Evolutionary conservation across 192 early-diverging fungal genomes (phyloP).

Genomic region (Chytriomyces sp.): DNA sequence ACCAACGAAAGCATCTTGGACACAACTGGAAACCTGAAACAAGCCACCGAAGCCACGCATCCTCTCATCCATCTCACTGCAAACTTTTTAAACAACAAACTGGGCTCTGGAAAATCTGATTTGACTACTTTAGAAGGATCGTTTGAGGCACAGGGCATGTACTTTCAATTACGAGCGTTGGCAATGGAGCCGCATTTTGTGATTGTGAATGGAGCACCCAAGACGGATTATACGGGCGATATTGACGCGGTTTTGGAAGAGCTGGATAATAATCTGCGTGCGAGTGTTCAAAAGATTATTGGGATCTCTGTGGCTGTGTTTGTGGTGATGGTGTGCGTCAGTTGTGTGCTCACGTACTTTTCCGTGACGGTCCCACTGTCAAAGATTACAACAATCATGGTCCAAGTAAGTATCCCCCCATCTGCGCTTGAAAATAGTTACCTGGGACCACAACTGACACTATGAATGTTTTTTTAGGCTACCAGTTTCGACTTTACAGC

Average conservation of each 20-base stretch:
- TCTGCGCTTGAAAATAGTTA: not conserved
- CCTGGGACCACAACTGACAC: not conserved
- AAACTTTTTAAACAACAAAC: not conserved
- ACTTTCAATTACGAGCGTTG: not conserved
- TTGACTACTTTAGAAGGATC: not conserved
- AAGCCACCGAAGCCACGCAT: not conserved
- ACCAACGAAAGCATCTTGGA: not conserved
- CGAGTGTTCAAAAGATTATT: not conserved
- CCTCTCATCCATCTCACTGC: not conserved
- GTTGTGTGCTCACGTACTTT: not conserved
- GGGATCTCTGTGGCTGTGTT: not conserved
- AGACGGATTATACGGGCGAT: constrained; percentile 1
- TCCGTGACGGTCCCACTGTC: not conserved
- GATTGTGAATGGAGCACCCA: not conserved
- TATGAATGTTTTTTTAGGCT: constrained; percentile 1
- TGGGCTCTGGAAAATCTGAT: not conserved
- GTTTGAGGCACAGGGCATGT: not conserved
- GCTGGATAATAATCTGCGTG: not conserved
- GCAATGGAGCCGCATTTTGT: not conserved
- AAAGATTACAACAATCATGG: not conserved
- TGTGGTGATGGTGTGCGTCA: not conserved
- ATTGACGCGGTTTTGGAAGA: not conserved
- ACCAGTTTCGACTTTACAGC: constrained; percentile 7
- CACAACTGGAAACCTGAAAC: constrained; percentile 6
- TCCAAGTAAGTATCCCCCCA: not conserved